Conservation (phyloP, 148 eudicot genomes). For the Vaccinium vitisidaea region DNA sequence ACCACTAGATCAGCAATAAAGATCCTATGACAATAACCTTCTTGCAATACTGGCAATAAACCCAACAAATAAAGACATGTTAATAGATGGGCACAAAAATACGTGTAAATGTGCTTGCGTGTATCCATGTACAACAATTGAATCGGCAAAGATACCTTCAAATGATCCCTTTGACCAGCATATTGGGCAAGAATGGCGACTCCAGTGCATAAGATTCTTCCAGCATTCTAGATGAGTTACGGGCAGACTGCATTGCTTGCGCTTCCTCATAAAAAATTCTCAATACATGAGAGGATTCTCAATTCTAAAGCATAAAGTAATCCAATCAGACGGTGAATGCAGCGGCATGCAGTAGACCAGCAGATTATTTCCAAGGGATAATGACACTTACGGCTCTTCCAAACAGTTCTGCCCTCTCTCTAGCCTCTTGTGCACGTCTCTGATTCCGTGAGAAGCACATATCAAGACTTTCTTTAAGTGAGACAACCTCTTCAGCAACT, state of each 20-base stretch:
- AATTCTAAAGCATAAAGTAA: constrained; percentile 44
- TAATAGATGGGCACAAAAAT: neutral
- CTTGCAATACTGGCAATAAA: neutral
- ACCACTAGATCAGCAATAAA: neutral
- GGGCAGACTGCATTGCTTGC: constrained; percentile 90
- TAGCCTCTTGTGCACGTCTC: constrained; percentile 76
- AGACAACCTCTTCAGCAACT: constrained; percentile 92
- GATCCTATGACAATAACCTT: neutral
- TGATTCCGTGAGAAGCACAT: constrained; percentile 65
- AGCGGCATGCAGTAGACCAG: neutral
- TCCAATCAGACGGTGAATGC: constrained; percentile 19
- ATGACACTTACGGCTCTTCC: constrained; percentile 67
- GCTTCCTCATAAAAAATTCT: constrained; percentile 93
- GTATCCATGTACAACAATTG: neutral
- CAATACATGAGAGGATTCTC: constrained; percentile 80
- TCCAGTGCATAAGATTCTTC: constrained; percentile 85
- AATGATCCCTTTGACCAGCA: constrained; percentile 82
- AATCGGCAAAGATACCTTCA: constrained; percentile 57
- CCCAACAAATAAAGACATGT: neutral
- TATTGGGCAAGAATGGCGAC: constrained; percentile 85
- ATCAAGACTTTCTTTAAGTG: constrained; percentile 81
- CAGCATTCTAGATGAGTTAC: constrained; percentile 76
- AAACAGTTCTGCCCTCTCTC: constrained; percentile 83
- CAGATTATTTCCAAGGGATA: neutral
- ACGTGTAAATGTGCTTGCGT: neutral